Evolutionary conservation across 305 asterid species (phyloP).

Genomic region (Solanum hybrid): DNA sequence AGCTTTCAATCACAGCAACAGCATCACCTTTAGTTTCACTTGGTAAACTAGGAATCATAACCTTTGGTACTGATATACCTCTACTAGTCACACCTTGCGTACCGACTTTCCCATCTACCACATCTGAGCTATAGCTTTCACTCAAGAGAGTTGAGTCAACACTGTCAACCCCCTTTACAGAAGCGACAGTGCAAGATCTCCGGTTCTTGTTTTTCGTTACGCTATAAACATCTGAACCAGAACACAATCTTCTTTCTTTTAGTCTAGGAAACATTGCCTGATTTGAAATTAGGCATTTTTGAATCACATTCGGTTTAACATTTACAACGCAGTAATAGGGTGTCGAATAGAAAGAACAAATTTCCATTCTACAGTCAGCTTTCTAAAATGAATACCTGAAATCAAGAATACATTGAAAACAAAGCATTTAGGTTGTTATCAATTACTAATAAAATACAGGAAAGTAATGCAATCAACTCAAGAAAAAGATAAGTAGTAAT

Average conservation of each 20-base stretch:
- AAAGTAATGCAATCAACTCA: not conserved
- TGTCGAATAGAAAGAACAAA: constrained; percentile 37
- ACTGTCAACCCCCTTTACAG: constrained; percentile 27
- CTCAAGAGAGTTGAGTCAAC: constrained; percentile 29
- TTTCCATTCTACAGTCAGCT: constrained; percentile 36
- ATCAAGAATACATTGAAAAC: not conserved
- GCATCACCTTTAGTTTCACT: constrained; percentile 37
- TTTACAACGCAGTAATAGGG: constrained; percentile 20
- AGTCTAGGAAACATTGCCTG: constrained; percentile 19
- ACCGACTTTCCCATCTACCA: constrained; percentile 41
- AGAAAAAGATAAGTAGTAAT: not conserved
- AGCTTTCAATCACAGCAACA: constrained; percentile 44
- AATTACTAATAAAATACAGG: not conserved
- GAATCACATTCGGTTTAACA: constrained; percentile 13
- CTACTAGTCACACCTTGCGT: constrained; percentile 10
- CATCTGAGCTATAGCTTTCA: constrained; percentile 27
- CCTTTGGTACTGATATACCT: constrained; percentile 40
- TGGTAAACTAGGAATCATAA: constrained; percentile 67
- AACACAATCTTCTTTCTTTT: constrained; percentile 18
- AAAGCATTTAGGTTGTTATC: not conserved
- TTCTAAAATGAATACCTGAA: constrained; percentile 21
- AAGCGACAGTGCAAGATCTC: constrained; percentile 15
- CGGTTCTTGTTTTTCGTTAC: constrained; percentile 16
- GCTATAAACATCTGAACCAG: constrained; percentile 13
- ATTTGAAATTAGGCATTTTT: constrained; percentile 17